Percentiles rank a stretch among this genome's conserved stretches.
phyloP scores from a whole-genome alignment of 208 protist species.

The Leishmania mexicana region DNA sequence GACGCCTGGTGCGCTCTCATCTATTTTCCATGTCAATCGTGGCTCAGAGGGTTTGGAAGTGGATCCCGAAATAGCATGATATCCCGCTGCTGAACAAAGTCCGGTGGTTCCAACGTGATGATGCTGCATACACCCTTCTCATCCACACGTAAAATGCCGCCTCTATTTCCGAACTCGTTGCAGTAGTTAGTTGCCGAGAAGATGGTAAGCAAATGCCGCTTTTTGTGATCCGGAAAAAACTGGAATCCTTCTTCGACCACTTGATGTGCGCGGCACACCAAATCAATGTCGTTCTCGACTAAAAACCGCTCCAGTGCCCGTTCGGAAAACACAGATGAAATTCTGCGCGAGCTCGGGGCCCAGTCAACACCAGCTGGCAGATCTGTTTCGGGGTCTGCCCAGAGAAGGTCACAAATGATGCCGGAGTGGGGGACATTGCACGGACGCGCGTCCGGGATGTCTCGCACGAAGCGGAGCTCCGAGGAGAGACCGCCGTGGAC shows the following conservation, averaged over 20 bases:
- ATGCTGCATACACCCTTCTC: slow-evolving; percentile 95
- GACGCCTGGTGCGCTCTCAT: background rate
- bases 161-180: slow-evolving; percentile 99
- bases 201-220: slow-evolving; percentile 98
- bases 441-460: slow-evolving; percentile 95
- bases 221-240: slow-evolving; percentile 97
- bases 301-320: slow-evolving; percentile 97
- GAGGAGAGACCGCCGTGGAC: slow-evolving; percentile 98
- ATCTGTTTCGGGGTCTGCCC: slow-evolving; percentile 98
- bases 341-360: slow-evolving; percentile 98
- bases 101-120: slow-evolving; percentile 91
- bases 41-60: slow-evolving; percentile 23
- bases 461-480: slow-evolving; percentile 90
- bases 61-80: slow-evolving; percentile 65
- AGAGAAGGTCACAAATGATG: slow-evolving; percentile 99
- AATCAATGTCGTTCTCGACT: slow-evolving; percentile 97
- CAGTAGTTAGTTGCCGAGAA: slow-evolving; percentile 99
- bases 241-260: slow-evolving; percentile 99
- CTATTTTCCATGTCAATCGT: slow-evolving; percentile 11
- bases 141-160: slow-evolving; percentile 98
- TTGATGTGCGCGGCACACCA: slow-evolving; percentile 99
- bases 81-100: slow-evolving; percentile 75
- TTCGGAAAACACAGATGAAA: slow-evolving; percentile 98
- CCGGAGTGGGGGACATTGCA: slow-evolving; percentile 98
- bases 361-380: slow-evolving; percentile 95